Evolutionary conservation across 23 red algal genomes (phyloP).

Genomic region (Chondrus crispus): DNA sequence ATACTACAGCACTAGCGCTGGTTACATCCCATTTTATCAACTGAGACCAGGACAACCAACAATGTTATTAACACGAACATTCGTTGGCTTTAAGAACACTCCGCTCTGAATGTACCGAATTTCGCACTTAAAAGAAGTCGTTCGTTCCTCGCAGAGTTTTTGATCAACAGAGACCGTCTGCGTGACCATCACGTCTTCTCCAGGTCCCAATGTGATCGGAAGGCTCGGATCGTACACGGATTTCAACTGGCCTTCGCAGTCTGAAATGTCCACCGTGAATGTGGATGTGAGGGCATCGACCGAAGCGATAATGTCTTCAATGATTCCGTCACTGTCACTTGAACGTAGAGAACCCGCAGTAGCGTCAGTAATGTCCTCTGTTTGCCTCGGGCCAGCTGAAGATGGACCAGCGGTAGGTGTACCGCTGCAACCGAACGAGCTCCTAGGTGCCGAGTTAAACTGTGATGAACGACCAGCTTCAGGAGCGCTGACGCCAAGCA

Average conservation of each 20-base stretch:
- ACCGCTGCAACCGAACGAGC: background rate
- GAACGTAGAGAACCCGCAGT: too few species aligned
- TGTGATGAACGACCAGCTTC: too few species aligned
- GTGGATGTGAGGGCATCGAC: too few species aligned
- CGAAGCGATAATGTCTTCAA: too few species aligned
- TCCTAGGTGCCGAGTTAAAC: background rate
- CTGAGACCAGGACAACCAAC: too few species aligned
- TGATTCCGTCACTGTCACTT: too few species aligned
- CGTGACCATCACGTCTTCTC: background rate
- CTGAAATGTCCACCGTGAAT: conserved; percentile 33
- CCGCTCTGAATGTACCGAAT: conserved; percentile 37
- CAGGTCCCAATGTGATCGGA: background rate
- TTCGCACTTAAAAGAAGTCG: conserved; percentile 19
- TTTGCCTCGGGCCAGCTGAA: too few species aligned
- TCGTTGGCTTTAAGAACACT: background rate
- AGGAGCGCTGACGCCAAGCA: conserved; percentile 8
- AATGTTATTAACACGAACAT: background rate
- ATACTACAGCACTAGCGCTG: too few species aligned
- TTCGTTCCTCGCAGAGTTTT: background rate
- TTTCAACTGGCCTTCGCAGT: conserved; percentile 41
- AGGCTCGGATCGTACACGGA: background rate
- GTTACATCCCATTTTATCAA: too few species aligned
- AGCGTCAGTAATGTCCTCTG: too few species aligned
- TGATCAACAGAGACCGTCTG: background rate
- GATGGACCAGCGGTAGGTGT: background rate